Evolutionary conservation across 2,329 filamentous ascomycete species (phyloP).

Genomic region (Neopestalotiopsis rosae): DNA sequence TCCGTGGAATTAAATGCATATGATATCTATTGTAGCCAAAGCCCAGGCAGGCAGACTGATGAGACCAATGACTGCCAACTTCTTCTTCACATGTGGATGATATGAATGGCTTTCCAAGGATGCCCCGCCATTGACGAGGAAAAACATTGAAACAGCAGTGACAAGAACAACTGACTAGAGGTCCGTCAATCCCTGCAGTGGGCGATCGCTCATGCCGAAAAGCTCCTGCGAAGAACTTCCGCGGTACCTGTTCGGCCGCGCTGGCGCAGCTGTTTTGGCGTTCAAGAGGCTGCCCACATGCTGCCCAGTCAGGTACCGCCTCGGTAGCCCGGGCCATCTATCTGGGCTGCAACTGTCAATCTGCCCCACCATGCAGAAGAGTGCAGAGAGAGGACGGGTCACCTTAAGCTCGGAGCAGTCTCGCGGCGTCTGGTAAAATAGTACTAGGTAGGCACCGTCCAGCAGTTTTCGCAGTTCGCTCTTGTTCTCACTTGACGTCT

Average conservation of each 20-base stretch:
- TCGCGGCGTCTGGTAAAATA: not conserved
- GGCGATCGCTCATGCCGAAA: slow-evolving; percentile 16
- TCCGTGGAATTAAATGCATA: no score
- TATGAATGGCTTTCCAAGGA: slow-evolving; percentile 7
- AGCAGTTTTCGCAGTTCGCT: not conserved
- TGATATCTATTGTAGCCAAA: no score
- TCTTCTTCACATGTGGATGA: not conserved
- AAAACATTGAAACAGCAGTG: not conserved
- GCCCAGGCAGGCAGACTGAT: not conserved
- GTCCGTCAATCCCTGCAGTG: slow-evolving; percentile 8
- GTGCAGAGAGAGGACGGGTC: not conserved
- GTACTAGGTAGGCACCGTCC: no score
- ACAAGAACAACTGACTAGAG: not conserved
- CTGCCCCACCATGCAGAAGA: slow-evolving; percentile 9
- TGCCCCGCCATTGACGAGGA: slow-evolving; percentile 2
- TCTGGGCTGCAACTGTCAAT: not conserved
- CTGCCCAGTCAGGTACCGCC: not conserved
- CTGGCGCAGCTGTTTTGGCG: not conserved
- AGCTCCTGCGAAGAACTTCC: not conserved
- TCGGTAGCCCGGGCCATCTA: not conserved
- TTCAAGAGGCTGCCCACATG: not conserved
- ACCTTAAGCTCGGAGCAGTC: slow-evolving; percentile 15
- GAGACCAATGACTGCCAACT: not conserved
- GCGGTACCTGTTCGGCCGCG: not conserved
- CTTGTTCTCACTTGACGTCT: slow-evolving; percentile 11